Base-by-base conservation (phyloP, 140 eudicot species). In the Erigeron philadelphicus region DNA sequence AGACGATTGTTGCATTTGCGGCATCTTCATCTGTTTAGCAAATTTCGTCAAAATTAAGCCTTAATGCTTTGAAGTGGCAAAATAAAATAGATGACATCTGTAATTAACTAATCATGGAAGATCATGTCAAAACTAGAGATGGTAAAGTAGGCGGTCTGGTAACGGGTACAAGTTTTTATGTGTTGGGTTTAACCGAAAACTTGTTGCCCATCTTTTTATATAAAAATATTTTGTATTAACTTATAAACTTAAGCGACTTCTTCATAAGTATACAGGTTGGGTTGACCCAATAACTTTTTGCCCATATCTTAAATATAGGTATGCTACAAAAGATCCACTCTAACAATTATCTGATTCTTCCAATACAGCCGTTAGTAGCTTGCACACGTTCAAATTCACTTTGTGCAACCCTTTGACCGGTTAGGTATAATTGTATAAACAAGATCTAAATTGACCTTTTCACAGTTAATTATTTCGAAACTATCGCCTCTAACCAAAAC, bases 1-100 rank as follows among this genome's bases (percentile, higher is more conserved):
- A 66, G 96, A 84, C 31, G 91, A 78, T 62, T 88, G 97, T 68
- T 82, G 96, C 89, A 88, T 84, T 65, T 88, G 98, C 58, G 83
- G 79, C 81, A 88, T 79, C 83, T 88, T 92, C 95, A 86, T 84
- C 98, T 92, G 88, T 74, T n/a, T 35, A 75, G 31, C 11, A 56
- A 50, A 31, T 11, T 59, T 45, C 66, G 38, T 41, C 56, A 23
- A 38, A 50, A 72, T 13, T 45, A 67, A 63, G 64, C 55, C 50
- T 59, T 40, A 75, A 53, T 44, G 44, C 53, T 8, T 44, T 15
- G 43, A 67, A 57, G 35, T 17, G 46, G 74, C 35, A 18, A 67
- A 42, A 25, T 9, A 62, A 18, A 15, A 74, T 35, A 10, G 11
- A 64, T 64, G 41, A 11, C 7, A 44, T 31, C 21, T 56, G 25